Evolutionary conservation across 192 early-diverging fungal species (phyloP).

Genomic region (Linderina pennispora): DNA sequence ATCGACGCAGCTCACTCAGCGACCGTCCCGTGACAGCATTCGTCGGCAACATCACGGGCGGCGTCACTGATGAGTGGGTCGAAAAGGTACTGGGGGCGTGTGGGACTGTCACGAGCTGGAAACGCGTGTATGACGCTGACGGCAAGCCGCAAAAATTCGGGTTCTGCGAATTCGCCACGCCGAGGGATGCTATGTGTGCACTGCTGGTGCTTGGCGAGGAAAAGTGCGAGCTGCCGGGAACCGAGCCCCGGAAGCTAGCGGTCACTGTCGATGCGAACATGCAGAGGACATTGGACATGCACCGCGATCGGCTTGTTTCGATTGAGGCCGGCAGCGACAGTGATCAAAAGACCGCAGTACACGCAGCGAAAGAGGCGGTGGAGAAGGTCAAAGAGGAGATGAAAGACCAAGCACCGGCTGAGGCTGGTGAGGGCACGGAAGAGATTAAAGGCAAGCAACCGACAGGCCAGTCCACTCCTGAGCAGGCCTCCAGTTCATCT

Average conservation of each 20-base stretch:
- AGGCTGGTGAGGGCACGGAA: too few relatives aligned
- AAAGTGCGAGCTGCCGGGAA: conserved; percentile 1
- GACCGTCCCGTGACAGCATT: conserved; percentile 10
- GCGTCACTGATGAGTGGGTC: conserved; percentile 21
- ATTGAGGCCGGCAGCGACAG: neutral
- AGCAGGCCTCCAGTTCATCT: too few relatives aligned
- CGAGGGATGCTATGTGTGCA: conserved; percentile 10
- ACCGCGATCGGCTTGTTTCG: neutral
- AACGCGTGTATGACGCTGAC: conserved; percentile 12
- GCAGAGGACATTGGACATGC: neutral
- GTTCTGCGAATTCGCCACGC: conserved; percentile 32
- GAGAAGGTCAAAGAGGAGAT: too few relatives aligned
- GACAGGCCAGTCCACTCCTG: too few relatives aligned
- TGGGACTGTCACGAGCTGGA: conserved; percentile 24
- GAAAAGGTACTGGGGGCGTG: conserved; percentile 21
- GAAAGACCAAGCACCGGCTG: too few relatives aligned
- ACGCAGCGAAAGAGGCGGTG: too few relatives aligned
- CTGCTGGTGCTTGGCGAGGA: conserved; percentile 12
- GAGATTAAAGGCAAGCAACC: too few relatives aligned
- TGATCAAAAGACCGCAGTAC: neutral
- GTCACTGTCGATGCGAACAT: conserved; percentile 12
- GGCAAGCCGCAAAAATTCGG: conserved; percentile 34
- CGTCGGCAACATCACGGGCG: conserved; percentile 14
- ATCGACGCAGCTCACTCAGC: neutral
- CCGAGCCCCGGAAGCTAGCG: conserved; percentile 2